These are phyloP conservation scores for Mimosa pudica DNA, from an alignment of 306 rosid genomes.

Conservation along the genomic window DNA sequence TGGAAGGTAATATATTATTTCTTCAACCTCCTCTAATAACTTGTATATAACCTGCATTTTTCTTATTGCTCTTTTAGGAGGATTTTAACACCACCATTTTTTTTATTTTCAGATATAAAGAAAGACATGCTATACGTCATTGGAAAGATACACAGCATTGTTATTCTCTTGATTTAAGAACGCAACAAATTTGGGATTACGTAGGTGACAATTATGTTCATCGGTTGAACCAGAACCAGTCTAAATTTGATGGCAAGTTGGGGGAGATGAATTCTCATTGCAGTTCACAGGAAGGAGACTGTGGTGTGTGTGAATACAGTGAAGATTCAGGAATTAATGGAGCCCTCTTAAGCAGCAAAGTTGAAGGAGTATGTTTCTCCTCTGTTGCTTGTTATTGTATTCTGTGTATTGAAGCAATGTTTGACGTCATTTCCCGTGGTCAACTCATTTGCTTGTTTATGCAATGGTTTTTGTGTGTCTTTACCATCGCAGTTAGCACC, in stretches of 20 bases:
- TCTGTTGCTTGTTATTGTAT: neutral
- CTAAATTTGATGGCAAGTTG: constrained; percentile 77
- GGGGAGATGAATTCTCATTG: constrained; percentile 57
- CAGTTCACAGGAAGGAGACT: constrained; percentile 65
- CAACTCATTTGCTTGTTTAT: constrained; percentile 7
- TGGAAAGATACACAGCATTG: constrained; percentile 86
- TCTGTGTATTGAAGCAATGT: constrained; percentile 13
- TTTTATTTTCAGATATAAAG: constrained; percentile 67
- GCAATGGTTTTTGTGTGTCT: constrained; percentile 22
- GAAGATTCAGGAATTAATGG: constrained; percentile 77
- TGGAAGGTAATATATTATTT: constrained; percentile 68
- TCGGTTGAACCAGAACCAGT: constrained; percentile 88
- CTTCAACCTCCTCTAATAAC: constrained; percentile 34
- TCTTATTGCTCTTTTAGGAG: neutral
- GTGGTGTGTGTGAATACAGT: constrained; percentile 61
- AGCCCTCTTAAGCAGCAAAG: constrained; percentile 88
- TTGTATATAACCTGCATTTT: constrained; percentile 10
- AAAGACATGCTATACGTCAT: constrained; percentile 92
- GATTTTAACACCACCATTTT: constrained; percentile 4
- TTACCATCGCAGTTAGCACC: constrained; percentile 26
- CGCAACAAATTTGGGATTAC: constrained; percentile 97
- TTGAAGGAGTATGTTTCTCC: constrained; percentile 69
- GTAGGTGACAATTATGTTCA: constrained; percentile 87
- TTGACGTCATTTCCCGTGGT: constrained; percentile 18
- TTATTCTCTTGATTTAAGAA: constrained; percentile 87